A percentile compares a stretch with the other conserved stretches of the same genome.
Conservation (phyloP, 1,139 yeast species). For the Fermentozyma sake region DNA sequence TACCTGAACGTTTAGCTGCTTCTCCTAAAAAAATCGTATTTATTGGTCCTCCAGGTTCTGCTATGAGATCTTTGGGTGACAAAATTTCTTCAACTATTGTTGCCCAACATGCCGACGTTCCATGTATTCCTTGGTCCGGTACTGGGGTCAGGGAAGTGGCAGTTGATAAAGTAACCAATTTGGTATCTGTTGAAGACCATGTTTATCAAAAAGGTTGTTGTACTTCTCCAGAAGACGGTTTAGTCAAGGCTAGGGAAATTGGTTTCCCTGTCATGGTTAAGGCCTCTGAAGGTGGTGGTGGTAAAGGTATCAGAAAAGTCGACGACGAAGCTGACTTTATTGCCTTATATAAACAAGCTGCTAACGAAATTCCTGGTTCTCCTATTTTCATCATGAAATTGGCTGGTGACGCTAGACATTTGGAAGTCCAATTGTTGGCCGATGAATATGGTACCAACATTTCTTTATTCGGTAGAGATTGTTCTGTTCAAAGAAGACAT, state of each 20-base stretch:
- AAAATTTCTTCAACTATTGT: constrained; percentile 96
- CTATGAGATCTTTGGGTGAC: constrained; percentile 99
- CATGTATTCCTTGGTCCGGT: constrained; percentile 99
- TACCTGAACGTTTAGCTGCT: constrained; percentile 90
- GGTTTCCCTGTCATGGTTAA: constrained; percentile 97
- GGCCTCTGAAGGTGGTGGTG: constrained; percentile 99
- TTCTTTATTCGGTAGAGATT: constrained; percentile 91
- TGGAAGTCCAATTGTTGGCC: constrained; percentile 90
- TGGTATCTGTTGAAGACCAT: constrained; percentile 84
- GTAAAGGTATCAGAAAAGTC: constrained; percentile 95
- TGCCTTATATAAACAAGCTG: constrained; percentile 77
- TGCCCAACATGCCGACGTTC: constrained; percentile 96
- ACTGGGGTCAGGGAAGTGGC: constrained; percentile 85
- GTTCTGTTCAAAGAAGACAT: constrained; percentile 97
- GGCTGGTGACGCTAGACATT: constrained; percentile 93
- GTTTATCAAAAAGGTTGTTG: constrained; percentile 88
- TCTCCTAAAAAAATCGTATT: constrained; percentile 85
- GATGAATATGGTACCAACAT: constrained; percentile 95
- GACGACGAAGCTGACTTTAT: constrained; percentile 70
- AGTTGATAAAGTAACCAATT: constrained; percentile 61
- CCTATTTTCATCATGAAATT: constrained; percentile 92
- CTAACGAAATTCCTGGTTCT: constrained; percentile 93
- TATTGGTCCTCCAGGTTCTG: constrained; percentile 98
- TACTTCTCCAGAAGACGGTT: constrained; percentile 80
- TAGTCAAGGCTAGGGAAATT: constrained; percentile 72